Conservation (phyloP, 1,139 yeast species). For the Fermentozyma sake region DNA sequence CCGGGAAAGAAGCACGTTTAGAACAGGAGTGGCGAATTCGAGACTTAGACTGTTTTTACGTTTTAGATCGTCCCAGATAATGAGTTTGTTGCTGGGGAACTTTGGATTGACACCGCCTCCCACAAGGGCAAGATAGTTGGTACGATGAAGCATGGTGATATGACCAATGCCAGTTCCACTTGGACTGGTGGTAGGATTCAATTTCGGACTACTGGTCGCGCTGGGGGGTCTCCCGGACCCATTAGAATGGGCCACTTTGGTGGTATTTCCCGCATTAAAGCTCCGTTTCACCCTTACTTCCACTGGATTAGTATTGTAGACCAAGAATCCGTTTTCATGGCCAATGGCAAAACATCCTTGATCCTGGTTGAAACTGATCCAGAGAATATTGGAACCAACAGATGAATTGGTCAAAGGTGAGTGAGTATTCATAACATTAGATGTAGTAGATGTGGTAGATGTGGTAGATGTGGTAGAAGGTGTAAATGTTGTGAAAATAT, state of each 20-base stretch:
- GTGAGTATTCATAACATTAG: constrained; percentile 34
- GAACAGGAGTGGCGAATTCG: constrained; percentile 71
- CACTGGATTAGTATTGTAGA: constrained; percentile 85
- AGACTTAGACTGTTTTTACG: constrained; percentile 68
- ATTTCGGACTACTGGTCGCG: too few relatives aligned
- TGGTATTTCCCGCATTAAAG: constrained; percentile 21
- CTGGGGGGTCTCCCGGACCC: too few relatives aligned
- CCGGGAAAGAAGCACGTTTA: constrained; percentile 71
- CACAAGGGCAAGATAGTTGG: constrained; percentile 82
- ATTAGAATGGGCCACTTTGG: too few relatives aligned
- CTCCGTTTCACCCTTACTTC: constrained; percentile 70
- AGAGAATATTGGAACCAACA: constrained; percentile 40
- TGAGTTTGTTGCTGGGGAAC: constrained; percentile 69
- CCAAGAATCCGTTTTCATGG: constrained; percentile 76
- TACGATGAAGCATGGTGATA: constrained; percentile 79
- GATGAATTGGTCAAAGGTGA: constrained; percentile 18
- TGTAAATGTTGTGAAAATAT: too few relatives aligned
- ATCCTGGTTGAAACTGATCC: constrained; percentile 80
- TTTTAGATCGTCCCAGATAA: constrained; percentile 90
- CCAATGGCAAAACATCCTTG: constrained; percentile 87
- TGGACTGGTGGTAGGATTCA: too few relatives aligned
- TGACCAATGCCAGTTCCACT: constrained; percentile 60
- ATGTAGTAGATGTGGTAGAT: constrained; percentile 1
- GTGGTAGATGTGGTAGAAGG: constrained; percentile 1
- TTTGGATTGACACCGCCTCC: constrained; percentile 84